Evolutionary conservation across 345 rosid genomes (phyloP).

Genomic region (Eucalyptus sp.): DNA sequence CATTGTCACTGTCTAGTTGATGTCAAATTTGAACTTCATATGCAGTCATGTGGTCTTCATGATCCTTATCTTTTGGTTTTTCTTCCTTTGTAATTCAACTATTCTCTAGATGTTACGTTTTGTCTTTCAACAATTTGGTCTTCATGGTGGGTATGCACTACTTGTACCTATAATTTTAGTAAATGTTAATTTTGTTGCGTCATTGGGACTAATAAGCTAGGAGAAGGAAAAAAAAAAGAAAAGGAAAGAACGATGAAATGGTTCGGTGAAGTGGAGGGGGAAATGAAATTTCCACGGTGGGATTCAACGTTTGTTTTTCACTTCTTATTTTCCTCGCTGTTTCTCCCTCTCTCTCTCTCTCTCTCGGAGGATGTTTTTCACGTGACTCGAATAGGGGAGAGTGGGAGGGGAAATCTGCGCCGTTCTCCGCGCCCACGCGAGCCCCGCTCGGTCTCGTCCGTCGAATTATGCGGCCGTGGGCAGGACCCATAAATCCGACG

Average conservation of each 20-base stretch:
- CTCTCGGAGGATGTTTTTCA: neutral
- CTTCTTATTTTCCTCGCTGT: neutral
- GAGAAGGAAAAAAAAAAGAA: too few relatives aligned
- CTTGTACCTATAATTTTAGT: too few relatives aligned
- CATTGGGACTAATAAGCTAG: too few relatives aligned
- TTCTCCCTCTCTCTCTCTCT: neutral
- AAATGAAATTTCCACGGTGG: neutral
- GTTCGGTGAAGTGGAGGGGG: neutral
- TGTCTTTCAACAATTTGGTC: too few relatives aligned
- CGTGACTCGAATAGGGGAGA: neutral
- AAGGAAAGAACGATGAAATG: neutral
- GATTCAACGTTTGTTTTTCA: neutral
- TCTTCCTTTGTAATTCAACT: too few relatives aligned
- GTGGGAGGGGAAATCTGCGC: neutral
- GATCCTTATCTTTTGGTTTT: too few relatives aligned
- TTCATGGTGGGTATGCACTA: too few relatives aligned
- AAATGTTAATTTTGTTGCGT: too few relatives aligned
- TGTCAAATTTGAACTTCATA: too few relatives aligned
- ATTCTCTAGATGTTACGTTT: too few relatives aligned
- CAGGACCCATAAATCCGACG: neutral
- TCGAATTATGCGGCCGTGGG: accelerated
- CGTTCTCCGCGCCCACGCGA: neutral
- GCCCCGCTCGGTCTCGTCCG: neutral
- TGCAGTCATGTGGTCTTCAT: too few relatives aligned
- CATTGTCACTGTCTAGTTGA: too few relatives aligned